Evolutionary conservation across 208 protist species (phyloP), one percentile per base, ranked within the genome.

Genomic region (Trypanosoma lewisi): DNA sequence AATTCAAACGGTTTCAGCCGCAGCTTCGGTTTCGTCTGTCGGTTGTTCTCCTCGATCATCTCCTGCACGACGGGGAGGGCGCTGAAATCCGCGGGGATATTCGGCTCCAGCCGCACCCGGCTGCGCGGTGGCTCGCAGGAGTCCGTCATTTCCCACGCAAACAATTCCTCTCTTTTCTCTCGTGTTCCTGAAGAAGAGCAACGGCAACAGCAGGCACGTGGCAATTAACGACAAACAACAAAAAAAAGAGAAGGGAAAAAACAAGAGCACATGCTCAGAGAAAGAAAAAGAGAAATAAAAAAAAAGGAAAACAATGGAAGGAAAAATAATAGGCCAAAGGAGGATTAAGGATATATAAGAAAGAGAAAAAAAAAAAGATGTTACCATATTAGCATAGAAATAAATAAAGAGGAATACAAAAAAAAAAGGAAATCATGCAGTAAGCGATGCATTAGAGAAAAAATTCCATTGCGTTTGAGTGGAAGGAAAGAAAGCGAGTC

Each of bases 11-110:
- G 44, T 17, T 69, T 67, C 9, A 86, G 58, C 9, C 86, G 75
- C 31, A 64, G 55, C 52, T 80, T 86, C 17, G 70, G 73, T 21
- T 75, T 78, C 9, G 42, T 65, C 45, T 93, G 57, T 6, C 44
- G 31, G 45, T 95, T 95, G 60, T 95, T 95, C 17, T 66, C 62
- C 16, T 30, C 17, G 14, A 91, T 73, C 23, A 89, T 65, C 30
- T 63, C 55, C 54, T 82, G 54, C 0, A 95, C 85, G 4, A 53
- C 51, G 1, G 78, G 62, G 31, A 93, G 67, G 47, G 7, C 34
- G 52, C 73, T 89, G 17, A 87, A 56, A 16, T 51, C 52, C 3
- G 61, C 17, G 1, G 80, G 72, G 21, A 94, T 63, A 39, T 84
- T 81, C 4, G 59, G 59, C 33, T 82, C 76, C 9, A 50, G 1